A percentile compares a stretch with the other conserved stretches of the same genome.
phyloP scores from a whole-genome alignment of 257 asterid genomes.

The Nicotiana obtusifolia region DNA sequence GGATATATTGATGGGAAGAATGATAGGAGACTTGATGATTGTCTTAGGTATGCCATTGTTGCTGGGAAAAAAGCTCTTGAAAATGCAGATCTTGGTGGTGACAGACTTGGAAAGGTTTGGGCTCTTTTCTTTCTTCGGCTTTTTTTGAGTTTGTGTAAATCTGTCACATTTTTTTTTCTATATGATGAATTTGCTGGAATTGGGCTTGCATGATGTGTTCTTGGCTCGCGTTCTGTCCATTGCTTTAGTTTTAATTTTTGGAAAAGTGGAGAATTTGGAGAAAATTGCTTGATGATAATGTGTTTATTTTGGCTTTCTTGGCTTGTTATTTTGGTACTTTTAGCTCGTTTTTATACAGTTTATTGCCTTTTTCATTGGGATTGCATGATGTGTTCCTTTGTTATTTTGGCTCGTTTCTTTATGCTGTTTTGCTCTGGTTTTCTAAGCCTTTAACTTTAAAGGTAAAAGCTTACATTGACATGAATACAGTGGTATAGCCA shows the following conservation, averaged over 20 bases:
- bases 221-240: background rate
- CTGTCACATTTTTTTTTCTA: background rate
- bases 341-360: background rate
- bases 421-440: too few relatives aligned
- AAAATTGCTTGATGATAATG: background rate
- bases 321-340: background rate
- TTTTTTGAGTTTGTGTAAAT: background rate
- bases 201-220: background rate
- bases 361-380: background rate
- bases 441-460: too few relatives aligned
- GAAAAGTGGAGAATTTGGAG: background rate
- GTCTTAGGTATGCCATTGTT: slow-evolving; percentile 48
- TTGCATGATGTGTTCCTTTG: background rate
- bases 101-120: slow-evolving; percentile 26
- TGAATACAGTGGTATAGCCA: too few relatives aligned
- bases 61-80: slow-evolving; percentile 54
- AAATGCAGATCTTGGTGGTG: slow-evolving; percentile 44
- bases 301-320: background rate
- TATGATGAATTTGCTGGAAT: background rate
- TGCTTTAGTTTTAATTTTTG: background rate
- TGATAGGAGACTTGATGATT: slow-evolving; percentile 54
- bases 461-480: too few relatives aligned
- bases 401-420: too few relatives aligned
- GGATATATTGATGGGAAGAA: slow-evolving; percentile 59
- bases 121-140: background rate